Base-by-base conservation (phyloP, 139 green algal genomes). In the Picochlorum sp. region DNA sequence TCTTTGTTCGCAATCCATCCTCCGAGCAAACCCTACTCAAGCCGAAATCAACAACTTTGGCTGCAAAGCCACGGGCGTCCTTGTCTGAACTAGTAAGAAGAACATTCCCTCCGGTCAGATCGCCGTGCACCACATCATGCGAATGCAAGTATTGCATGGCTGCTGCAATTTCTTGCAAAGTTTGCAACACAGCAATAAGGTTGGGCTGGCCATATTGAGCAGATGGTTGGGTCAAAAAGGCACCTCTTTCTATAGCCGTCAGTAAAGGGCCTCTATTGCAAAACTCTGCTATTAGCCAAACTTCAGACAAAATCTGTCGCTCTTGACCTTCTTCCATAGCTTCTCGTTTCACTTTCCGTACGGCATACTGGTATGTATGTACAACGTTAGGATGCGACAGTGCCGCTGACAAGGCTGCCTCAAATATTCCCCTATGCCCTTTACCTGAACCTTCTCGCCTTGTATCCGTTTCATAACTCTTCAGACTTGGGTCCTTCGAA, bases 1-100 rank as follows among this genome's bases (percentile, higher is more conserved):
- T 74, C 22, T 57, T 57, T 18, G 67, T 74, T 28, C 52, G 51
- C 41, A 69, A 51, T 49, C 55, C 31, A 9, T 52, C 55, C 41
- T 36, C 50, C 33, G 32, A 59, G 50, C 70, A 75, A 36, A 87
- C 69, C 3, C 82, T 59, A 14, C 57, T 75, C 10, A 89, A 54
- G 4, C 84, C 84, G 75, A 91, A 90, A 55, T 91, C 84, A 7
- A 81, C 80, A 9, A 89, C 70, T 52, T 74, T 74, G 7, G 61
- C 52, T 1, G 51, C 39, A 33, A 74, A 74, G 26, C 67, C 63
- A 7, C 67, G 53, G 0, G 52, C 59, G 41, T 74, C 67, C 33
- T 74, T 74, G 50, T 72, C 62, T 5, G 29, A 56, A 18, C 52
- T 37, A 2, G 61, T 72, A 7, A 74, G 40, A 28, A 74, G 61